Percentiles rank a stretch among this genome's conserved stretches.
phyloP scores from a whole-genome alignment of 1,284 basidiomycete species.

The Somion occarium region DNA sequence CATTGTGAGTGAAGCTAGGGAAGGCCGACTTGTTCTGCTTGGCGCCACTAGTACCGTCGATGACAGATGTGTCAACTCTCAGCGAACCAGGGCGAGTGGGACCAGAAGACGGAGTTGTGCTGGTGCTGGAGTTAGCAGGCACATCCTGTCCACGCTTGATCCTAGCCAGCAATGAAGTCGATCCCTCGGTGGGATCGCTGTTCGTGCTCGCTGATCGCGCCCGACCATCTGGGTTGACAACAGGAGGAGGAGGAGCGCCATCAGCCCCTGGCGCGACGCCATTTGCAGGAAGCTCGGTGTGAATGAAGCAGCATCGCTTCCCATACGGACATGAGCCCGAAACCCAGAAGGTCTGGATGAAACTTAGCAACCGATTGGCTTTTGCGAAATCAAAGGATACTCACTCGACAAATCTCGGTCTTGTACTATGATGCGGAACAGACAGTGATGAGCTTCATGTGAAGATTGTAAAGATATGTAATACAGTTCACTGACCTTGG shows the following conservation, averaged over 20 bases:
- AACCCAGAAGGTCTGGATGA: conserved; percentile 78
- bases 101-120: conserved; percentile 32
- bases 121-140: conserved; percentile 33
- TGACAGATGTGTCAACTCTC: conserved; percentile 64
- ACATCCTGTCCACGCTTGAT: conserved; percentile 60
- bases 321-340: conserved; percentile 89
- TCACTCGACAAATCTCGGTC: conserved; percentile 84
- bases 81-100: conserved; percentile 56
- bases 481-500: conserved; percentile 63
- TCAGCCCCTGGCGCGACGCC: conserved; percentile 49
- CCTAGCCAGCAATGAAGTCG: conserved; percentile 63
- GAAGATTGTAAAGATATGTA: conserved; percentile 4
- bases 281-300: conserved; percentile 71
- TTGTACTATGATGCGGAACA: conserved; percentile 59
- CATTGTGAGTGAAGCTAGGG: conserved; percentile 70
- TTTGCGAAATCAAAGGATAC: conserved; percentile 25
- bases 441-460: conserved; percentile 7
- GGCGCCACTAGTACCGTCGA: conserved; percentile 49
- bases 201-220: conserved; percentile 66
- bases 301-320: conserved; percentile 87
- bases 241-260: conserved; percentile 41
- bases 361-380: conserved; percentile 7
- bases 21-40: conserved; percentile 83
- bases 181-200: conserved; percentile 70
- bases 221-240: conserved; percentile 49